phyloP scores from a whole-genome alignment of 1,284 basidiomycete genomes.

The Irpex sp. region DNA sequence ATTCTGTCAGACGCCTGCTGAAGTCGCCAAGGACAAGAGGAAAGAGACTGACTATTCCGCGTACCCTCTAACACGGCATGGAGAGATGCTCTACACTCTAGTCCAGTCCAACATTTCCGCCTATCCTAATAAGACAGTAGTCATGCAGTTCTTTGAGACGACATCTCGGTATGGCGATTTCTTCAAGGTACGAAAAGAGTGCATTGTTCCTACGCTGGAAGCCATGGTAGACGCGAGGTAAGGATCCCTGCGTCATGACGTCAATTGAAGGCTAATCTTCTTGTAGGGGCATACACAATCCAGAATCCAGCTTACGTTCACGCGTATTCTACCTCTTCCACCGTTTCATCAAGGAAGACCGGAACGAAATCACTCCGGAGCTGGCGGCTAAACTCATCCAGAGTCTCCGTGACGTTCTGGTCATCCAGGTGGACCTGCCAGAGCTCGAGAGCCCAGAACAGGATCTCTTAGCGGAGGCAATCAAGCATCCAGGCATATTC shows the following conservation, averaged over 20 bases:
- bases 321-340: constrained; percentile 92
- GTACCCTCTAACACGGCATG: constrained; percentile 86
- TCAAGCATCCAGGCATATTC: constrained; percentile 69
- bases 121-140: constrained; percentile 86
- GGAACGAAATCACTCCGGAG: constrained; percentile 73
- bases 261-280: constrained; percentile 3
- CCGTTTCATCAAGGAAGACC: constrained; percentile 85
- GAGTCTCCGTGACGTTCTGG: constrained; percentile 66
- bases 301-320: constrained; percentile 66
- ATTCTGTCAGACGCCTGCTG: constrained; percentile 64
- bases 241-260: background rate
- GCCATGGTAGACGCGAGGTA: constrained; percentile 85
- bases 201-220: constrained; percentile 81
- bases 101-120: constrained; percentile 80
- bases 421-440: constrained; percentile 61
- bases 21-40: constrained; percentile 58
- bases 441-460: constrained; percentile 56
- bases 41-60: constrained; percentile 74
- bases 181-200: constrained; percentile 88
- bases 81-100: constrained; percentile 84
- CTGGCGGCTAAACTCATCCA: constrained; percentile 71
- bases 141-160: constrained; percentile 92
- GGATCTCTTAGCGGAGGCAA: constrained; percentile 76
- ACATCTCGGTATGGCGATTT: constrained; percentile 91
- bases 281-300: constrained; percentile 86